Base-by-base conservation (phyloP, 345 rosid genomes). In the Rhodamnia rubescens region DNA sequence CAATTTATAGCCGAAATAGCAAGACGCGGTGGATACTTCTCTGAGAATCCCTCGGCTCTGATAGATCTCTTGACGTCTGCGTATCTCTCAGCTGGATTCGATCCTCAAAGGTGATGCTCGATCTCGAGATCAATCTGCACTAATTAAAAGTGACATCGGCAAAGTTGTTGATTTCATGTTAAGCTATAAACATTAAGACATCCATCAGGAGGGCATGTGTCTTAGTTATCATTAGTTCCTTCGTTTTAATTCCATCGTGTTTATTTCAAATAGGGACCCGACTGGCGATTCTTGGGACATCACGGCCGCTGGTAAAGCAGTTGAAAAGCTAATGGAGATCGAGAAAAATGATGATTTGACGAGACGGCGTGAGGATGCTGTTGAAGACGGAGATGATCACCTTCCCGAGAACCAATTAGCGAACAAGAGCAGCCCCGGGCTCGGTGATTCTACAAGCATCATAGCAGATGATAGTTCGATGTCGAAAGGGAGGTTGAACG, bases 1-100 rank as follows among this genome's bases (percentile, higher is more conserved):
- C 88, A 91, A 89, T 94, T 94, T 86, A 89, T 93, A 44, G 84
- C 54, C 83, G 93, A 91, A 88, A 88, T 90, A 8, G 85, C 90
- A 15, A 90, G 54, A 61, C 83, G 58, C 32, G 93, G 90, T 55
- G 91, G 90, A 85, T 94, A 90, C 90, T 94, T 92, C 85, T 84
- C 87, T 16, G 58, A 90, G 40, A 64, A 85, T 22, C 92, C 94
- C 64, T 29, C 85, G 75, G 86, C 86, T 87, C 92, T 90, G 74
- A 83, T 13, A 44, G 74, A 59, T 51, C 92, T 90, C 16, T 74
- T 89, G 88, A 88, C 87, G 51, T 90, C 94, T 53, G 85, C 90
- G 22, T 87, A 90, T 40, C 74, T 61, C 85, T 92, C 91, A 11
- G 93, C 87, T 75, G 93, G 93, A 82, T 64, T 90, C 82, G 90